Conservation (phyloP, 306 rosid species). For the Canavalia gladiata region DNA sequence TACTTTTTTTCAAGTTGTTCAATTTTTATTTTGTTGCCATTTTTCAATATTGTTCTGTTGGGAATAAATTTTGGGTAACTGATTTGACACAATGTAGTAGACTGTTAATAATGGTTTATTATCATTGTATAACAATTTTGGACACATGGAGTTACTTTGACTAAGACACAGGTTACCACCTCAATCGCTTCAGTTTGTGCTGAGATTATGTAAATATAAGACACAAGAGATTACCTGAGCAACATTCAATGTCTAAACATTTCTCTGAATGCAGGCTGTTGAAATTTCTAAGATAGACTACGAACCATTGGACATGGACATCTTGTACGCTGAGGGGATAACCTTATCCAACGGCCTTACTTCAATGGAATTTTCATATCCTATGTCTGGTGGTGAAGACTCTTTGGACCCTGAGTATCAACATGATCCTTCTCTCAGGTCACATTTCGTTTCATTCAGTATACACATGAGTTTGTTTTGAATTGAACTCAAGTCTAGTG, state of each 20-base stretch:
- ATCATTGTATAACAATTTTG: not conserved
- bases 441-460: conserved; percentile 15
- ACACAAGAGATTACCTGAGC: not conserved
- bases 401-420: conserved; percentile 50
- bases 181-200: not conserved
- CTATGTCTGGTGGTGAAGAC: conserved; percentile 50
- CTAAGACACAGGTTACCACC: not conserved
- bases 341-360: conserved; percentile 64
- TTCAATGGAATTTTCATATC: conserved; percentile 71
- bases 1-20: not conserved
- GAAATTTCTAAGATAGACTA: conserved; percentile 73
- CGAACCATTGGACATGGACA: conserved; percentile 75
- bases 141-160: not conserved
- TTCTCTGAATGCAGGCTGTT: conserved; percentile 61
- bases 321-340: conserved; percentile 82
- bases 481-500: conserved; percentile 14
- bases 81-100: not conserved
- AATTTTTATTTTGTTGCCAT: not conserved
- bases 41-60: not conserved
- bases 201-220: not conserved
- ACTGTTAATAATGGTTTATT: not conserved
- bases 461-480: not conserved
- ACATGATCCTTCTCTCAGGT: conserved; percentile 66
- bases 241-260: conserved; percentile 18
- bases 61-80: not conserved